A percentile compares a stretch with the other conserved stretches of the same genome.
These are phyloP conservation scores for Suhomyces maxii DNA, from an alignment of 1,139 yeast species.

Conservation along the genomic window DNA sequence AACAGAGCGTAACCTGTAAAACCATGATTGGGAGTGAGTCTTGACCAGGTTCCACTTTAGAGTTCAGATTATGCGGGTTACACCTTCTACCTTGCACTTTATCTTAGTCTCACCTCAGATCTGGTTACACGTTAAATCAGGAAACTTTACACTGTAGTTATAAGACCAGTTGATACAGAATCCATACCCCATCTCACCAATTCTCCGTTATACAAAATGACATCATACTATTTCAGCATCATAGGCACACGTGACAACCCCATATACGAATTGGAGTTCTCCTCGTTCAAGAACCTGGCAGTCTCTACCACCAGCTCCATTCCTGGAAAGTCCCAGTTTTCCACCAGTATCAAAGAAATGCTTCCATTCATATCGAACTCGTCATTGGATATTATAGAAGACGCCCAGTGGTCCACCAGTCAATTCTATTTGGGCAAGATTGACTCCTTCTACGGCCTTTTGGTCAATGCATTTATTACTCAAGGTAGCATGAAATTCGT, in stretches of 20 bases:
- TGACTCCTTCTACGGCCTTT: conserved; percentile 82
- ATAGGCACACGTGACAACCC: conserved; percentile 88
- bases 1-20: conserved; percentile 9
- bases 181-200: neutral
- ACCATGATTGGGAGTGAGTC: neutral
- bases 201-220: conserved; percentile 13
- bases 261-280: conserved; percentile 83
- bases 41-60: too few species aligned
- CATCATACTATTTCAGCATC: conserved; percentile 83
- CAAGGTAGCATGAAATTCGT: conserved; percentile 85
- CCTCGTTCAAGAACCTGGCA: conserved; percentile 54
- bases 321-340: conserved; percentile 66
- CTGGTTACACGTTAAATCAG: too few species aligned
- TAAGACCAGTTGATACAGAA: too few species aligned
- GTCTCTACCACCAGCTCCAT: conserved; percentile 16
- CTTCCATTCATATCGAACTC: conserved; percentile 88
- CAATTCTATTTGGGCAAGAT: conserved; percentile 70
- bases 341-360: conserved; percentile 71
- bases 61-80: too few species aligned
- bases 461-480: conserved; percentile 79
- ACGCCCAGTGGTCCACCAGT: conserved; percentile 75
- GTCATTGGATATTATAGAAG: conserved; percentile 86
- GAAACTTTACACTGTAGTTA: too few species aligned
- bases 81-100: too few species aligned
- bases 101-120: too few species aligned